A percentile compares a stretch with the other conserved stretches of the same genome.
Conservation (phyloP, 345 rosid species). For the Trapa bicornis region DNA sequence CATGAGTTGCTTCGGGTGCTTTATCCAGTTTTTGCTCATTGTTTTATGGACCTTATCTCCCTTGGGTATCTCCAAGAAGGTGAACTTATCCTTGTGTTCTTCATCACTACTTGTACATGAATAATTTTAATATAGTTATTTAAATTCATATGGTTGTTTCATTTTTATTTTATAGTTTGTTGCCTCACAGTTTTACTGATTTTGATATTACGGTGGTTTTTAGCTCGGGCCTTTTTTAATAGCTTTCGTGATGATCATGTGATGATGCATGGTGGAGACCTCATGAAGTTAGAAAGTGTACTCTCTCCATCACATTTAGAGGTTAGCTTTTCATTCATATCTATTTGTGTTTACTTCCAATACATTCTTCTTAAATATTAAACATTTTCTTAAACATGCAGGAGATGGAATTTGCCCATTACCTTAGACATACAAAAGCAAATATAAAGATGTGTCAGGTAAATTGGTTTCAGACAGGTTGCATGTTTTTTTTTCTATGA, state of each 20-base stretch:
- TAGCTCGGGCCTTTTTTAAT: constrained; percentile 70
- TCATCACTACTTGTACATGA: neutral
- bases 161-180: neutral
- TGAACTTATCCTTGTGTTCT: constrained; percentile 15
- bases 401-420: constrained; percentile 97
- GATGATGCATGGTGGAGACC: constrained; percentile 72
- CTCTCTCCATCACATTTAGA: constrained; percentile 86
- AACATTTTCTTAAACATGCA: constrained; percentile 13
- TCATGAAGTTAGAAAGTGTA: constrained; percentile 90
- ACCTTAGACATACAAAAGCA: constrained; percentile 75
- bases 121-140: neutral
- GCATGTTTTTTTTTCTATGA: neutral
- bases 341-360: neutral
- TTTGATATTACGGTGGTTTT: constrained; percentile 10
- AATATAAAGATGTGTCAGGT: constrained; percentile 93
- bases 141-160: neutral
- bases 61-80: constrained; percentile 78
- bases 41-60: constrained; percentile 84
- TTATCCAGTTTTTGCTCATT: constrained; percentile 88
- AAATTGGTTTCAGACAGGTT: constrained; percentile 1
- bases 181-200: neutral
- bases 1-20: constrained; percentile 91
- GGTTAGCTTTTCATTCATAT: constrained; percentile 30
- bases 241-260: constrained; percentile 82
- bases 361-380: neutral